These are phyloP conservation scores for Ploettnerulaceae sp. DNA, from an alignment of 2,329 filamentous ascomycete species.

Conservation along the genomic window DNA sequence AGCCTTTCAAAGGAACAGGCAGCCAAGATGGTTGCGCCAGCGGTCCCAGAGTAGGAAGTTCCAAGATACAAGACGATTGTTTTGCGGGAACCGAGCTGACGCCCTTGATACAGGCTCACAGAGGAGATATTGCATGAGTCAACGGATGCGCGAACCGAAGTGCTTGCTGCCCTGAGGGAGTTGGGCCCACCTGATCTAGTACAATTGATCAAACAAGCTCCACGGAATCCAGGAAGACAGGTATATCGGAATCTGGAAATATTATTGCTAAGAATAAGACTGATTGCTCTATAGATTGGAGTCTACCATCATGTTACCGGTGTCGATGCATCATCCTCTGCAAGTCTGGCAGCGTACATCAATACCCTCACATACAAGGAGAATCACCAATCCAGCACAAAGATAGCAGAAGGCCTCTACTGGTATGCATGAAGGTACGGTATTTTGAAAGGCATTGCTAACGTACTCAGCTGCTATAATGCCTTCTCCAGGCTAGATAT, in stretches of 20 bases:
- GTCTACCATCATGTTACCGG: slow-evolving; percentile 98
- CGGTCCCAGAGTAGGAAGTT: slow-evolving; percentile 64
- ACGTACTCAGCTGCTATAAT: slow-evolving; percentile 75
- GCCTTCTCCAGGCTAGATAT: slow-evolving; percentile 96
- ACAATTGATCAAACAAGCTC: slow-evolving; percentile 76
- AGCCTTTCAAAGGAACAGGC: background rate
- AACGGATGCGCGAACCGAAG: slow-evolving; percentile 88
- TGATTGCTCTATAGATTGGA: slow-evolving; percentile 56
- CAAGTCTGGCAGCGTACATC: slow-evolving; percentile 94
- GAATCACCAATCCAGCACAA: slow-evolving; percentile 68
- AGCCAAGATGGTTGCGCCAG: slow-evolving; percentile 47
- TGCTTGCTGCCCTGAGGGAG: slow-evolving; percentile 79
- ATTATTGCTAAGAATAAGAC: background rate
- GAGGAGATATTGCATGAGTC: slow-evolving; percentile 91
- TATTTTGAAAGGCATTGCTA: slow-evolving; percentile 28
- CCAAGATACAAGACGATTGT: background rate
- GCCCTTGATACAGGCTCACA: slow-evolving; percentile 61
- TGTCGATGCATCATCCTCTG: slow-evolving; percentile 94
- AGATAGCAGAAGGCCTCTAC: slow-evolving; percentile 91
- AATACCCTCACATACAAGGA: slow-evolving; percentile 94
- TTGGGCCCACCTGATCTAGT: slow-evolving; percentile 93
- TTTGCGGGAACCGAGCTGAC: slow-evolving; percentile 16
- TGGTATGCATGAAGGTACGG: slow-evolving; percentile 53
- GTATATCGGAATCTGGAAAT: slow-evolving; percentile 34
- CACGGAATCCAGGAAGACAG: slow-evolving; percentile 53